These are phyloP conservation scores for Carpinus fangiana DNA, from an alignment of 306 rosid species.

Conservation along the genomic window DNA sequence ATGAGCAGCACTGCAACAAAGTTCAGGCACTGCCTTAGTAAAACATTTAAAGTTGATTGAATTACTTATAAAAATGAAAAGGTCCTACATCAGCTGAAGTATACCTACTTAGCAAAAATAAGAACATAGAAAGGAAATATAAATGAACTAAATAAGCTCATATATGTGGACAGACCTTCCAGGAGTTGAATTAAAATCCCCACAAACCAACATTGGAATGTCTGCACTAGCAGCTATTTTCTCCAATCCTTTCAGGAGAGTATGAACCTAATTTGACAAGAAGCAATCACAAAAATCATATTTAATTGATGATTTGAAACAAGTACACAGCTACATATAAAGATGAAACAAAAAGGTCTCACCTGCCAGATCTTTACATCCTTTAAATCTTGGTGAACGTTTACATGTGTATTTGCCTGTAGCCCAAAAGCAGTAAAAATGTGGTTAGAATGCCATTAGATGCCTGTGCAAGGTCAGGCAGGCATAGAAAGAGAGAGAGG, in stretches of 20 bases:
- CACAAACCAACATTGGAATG: slow-evolving; percentile 99
- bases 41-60: slow-evolving; percentile 4
- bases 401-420: slow-evolving; percentile 93
- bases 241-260: slow-evolving; percentile 93
- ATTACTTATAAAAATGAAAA: neutral
- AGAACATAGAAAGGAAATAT: neutral
- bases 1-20: slow-evolving; percentile 87
- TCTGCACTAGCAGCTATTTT: slow-evolving; percentile 94
- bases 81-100: neutral
- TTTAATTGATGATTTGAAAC: neutral
- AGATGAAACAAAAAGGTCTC: slow-evolving; percentile 25
- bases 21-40: slow-evolving; percentile 31
- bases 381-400: slow-evolving; percentile 75
- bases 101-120: neutral
- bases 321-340: neutral
- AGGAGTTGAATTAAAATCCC: slow-evolving; percentile 92
- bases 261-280: slow-evolving; percentile 68
- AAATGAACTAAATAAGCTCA: neutral
- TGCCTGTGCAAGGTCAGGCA: neutral
- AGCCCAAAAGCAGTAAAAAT: slow-evolving; percentile 25
- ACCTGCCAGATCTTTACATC: slow-evolving; percentile 99
- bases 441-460: slow-evolving; percentile 10
- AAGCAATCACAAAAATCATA: slow-evolving; percentile 13
- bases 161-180: slow-evolving; percentile 64
- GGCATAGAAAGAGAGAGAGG: neutral